These are phyloP conservation scores for Hansenula anomala DNA, from an alignment of 1,139 yeast species.

Conservation along the genomic window DNA sequence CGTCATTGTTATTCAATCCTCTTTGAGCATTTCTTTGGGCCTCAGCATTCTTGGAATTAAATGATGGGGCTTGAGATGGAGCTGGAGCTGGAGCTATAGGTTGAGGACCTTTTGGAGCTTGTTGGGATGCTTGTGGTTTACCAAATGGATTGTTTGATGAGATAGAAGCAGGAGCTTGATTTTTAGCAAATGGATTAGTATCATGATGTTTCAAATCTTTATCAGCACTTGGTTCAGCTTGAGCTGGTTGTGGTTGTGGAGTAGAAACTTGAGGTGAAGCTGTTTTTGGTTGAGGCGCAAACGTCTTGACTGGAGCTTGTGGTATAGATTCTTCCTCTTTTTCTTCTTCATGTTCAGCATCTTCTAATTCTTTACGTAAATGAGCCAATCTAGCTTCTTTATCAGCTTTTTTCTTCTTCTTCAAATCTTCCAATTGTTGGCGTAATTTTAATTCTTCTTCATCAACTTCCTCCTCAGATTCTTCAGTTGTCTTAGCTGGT, in stretches of 20 bases:
- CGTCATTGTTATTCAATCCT: slow-evolving; percentile 19
- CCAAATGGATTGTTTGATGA: slow-evolving; percentile 24
- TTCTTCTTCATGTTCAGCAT: slow-evolving; percentile 17
- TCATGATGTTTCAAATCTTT: slow-evolving; percentile 17
- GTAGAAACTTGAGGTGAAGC: too few relatives aligned
- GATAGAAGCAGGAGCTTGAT: slow-evolving; percentile 1
- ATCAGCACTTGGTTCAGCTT: slow-evolving; percentile 2
- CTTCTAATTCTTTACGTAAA: slow-evolving; percentile 19
- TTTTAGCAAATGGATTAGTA: slow-evolving; percentile 23
- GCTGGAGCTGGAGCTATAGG: not conserved
- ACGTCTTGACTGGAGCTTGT: slow-evolving; percentile 7
- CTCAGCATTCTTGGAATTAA: slow-evolving; percentile 16
- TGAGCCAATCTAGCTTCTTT: slow-evolving; percentile 32
- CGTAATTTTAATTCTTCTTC: slow-evolving; percentile 19
- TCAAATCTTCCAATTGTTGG: slow-evolving; percentile 17
- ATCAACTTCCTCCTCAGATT: slow-evolving; percentile 16
- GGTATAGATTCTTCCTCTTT: slow-evolving; percentile 4
- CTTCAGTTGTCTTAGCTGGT: not conserved
- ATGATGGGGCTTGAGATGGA: slow-evolving; percentile 7
- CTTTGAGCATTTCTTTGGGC: slow-evolving; percentile 26
- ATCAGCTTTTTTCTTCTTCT: slow-evolving; percentile 23
- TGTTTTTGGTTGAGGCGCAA: slow-evolving; percentile 9
- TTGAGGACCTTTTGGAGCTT: slow-evolving; percentile 1
- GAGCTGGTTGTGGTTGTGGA: slow-evolving; percentile 8
- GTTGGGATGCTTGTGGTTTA: slow-evolving; percentile 7